These are phyloP conservation scores for Daldinia decipiens DNA, from an alignment of 495 filamentous ascomycete species.

Conservation along the genomic window DNA sequence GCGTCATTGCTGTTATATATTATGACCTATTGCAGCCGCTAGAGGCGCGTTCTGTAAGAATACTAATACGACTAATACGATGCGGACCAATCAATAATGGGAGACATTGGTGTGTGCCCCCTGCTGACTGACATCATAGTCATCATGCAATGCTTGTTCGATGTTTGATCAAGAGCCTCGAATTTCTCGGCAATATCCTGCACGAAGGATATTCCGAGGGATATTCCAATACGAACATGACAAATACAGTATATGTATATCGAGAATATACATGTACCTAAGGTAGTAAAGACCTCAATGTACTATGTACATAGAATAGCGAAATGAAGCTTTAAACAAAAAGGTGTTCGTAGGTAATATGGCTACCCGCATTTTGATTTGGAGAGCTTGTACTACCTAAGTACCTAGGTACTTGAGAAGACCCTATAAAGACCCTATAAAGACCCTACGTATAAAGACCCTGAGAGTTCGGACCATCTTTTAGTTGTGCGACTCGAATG, in stretches of 20 bases:
- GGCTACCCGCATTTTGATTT: slow-evolving; percentile 28
- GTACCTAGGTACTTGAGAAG: neutral
- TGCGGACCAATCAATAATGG: slow-evolving; percentile 14
- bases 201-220: neutral
- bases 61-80: slow-evolving; percentile 1
- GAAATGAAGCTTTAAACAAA: slow-evolving; percentile 6
- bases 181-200: slow-evolving; percentile 15
- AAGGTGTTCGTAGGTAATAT: slow-evolving; percentile 13
- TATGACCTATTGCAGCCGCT: slow-evolving; percentile 34
- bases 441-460: slow-evolving; percentile 13
- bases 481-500: slow-evolving; percentile 20
- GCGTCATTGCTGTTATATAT: slow-evolving; percentile 25
- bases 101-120: slow-evolving; percentile 9
- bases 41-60: slow-evolving; percentile 24
- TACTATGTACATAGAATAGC: neutral
- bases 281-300: too few species aligned
- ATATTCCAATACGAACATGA: neutral
- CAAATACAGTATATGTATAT: neutral
- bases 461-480: slow-evolving; percentile 23
- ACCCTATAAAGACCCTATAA: neutral
- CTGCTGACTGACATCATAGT: slow-evolving; percentile 40
- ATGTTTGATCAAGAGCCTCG: slow-evolving; percentile 1
- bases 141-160: slow-evolving; percentile 8
- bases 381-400: slow-evolving; percentile 30
- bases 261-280: too few species aligned